These are phyloP conservation scores for Ceratobasidium sp. DNA, from an alignment of 1,284 basidiomycete species.

Conservation along the genomic window DNA sequence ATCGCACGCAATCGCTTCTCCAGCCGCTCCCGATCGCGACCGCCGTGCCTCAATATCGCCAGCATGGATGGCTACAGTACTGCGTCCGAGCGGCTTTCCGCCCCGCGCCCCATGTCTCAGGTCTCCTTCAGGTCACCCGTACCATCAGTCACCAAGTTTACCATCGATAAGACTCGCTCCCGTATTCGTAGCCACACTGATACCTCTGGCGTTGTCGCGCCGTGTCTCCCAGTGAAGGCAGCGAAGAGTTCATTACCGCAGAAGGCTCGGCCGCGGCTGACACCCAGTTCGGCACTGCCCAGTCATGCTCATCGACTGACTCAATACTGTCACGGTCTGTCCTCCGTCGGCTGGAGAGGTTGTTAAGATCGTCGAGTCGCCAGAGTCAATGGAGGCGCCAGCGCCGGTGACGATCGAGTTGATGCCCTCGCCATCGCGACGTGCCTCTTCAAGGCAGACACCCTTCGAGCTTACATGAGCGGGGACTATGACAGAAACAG, in stretches of 20 bases:
- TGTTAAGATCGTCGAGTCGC: slow-evolving; percentile 4
- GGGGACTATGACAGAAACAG: not conserved
- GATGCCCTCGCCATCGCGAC: not conserved
- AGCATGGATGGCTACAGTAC: slow-evolving; percentile 16
- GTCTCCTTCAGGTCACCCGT: slow-evolving; percentile 55
- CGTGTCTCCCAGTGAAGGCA: slow-evolving; percentile 26
- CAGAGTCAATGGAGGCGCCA: not conserved
- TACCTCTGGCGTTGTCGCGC: slow-evolving; percentile 26
- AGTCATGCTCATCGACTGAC: slow-evolving; percentile 40
- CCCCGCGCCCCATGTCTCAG: slow-evolving; percentile 53
- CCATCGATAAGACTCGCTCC: slow-evolving; percentile 34
- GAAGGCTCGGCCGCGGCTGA: slow-evolving; percentile 21
- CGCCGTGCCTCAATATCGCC: slow-evolving; percentile 12
- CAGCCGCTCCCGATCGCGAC: slow-evolving; percentile 17
- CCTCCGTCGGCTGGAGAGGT: slow-evolving; percentile 40
- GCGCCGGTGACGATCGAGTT: slow-evolving; percentile 4
- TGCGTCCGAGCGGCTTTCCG: slow-evolving; percentile 13
- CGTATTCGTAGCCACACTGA: slow-evolving; percentile 23
- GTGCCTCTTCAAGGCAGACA: slow-evolving; percentile 1
- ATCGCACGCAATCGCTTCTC: slow-evolving; percentile 27
- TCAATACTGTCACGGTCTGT: slow-evolving; percentile 42
- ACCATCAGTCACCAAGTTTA: slow-evolving; percentile 49
- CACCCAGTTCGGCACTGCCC: slow-evolving; percentile 18
- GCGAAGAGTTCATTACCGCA: slow-evolving; percentile 41
- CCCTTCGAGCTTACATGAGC: not conserved